phyloP scores from a whole-genome alignment of 257 asterid genomes.

The Avicennia marina region DNA sequence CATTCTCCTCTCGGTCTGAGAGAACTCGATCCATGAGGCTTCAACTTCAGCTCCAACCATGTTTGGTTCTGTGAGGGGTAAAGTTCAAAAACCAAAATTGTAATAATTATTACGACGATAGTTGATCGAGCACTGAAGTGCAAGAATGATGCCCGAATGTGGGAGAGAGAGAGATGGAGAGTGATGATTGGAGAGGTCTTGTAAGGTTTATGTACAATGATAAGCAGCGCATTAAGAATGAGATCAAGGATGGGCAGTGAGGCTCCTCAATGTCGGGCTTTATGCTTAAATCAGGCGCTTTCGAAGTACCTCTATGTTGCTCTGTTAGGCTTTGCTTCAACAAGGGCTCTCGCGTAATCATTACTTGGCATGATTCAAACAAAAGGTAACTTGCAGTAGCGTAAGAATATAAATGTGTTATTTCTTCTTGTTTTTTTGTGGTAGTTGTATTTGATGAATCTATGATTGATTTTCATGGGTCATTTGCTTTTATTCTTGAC shows the following conservation, averaged over 20 bases:
- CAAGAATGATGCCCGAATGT: constrained; percentile 21
- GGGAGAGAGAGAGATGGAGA: constrained; percentile 3
- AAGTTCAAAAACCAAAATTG: constrained; percentile 18
- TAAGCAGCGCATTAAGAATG: constrained; percentile 11
- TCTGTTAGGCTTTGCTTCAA: constrained; percentile 43
- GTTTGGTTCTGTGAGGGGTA: constrained; percentile 22
- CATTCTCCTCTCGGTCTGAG: constrained; percentile 28
- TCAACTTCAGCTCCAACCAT: constrained; percentile 34
- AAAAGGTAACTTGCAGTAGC: not conserved
- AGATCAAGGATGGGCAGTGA: constrained; percentile 16
- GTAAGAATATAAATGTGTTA: not conserved
- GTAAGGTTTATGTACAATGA: constrained; percentile 20
- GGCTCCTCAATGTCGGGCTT: constrained; percentile 24
- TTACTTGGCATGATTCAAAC: constrained; percentile 9
- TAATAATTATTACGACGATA: constrained; percentile 32
- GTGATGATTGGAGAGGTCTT: constrained; percentile 11
- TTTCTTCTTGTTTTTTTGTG: not conserved
- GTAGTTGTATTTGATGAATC: not conserved
- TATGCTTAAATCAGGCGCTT: constrained; percentile 39
- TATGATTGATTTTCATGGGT: not conserved
- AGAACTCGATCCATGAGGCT: constrained; percentile 45
- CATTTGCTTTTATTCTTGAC: not conserved
- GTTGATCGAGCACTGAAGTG: constrained; percentile 29
- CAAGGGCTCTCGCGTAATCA: constrained; percentile 43
- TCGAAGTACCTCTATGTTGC: not conserved